phyloP scores from a whole-genome alignment of 1,139 yeast genomes.

The Candida sp. region DNA sequence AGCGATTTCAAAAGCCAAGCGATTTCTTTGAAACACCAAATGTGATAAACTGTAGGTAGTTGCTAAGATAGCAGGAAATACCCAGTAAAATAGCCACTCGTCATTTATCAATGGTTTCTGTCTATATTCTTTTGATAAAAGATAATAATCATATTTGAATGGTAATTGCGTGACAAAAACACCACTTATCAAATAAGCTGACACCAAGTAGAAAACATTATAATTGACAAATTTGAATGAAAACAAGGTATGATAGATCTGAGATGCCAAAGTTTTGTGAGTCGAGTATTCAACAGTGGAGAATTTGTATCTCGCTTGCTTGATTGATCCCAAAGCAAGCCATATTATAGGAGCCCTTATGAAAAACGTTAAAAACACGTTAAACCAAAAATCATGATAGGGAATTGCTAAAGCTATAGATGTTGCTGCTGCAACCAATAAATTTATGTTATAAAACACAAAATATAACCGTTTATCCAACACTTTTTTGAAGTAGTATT shows the following conservation, averaged over 20 bases:
- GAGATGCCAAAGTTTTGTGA: conserved; percentile 48
- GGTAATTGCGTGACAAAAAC: conserved; percentile 27
- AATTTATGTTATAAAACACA: conserved; percentile 26
- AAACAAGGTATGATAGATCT: conserved; percentile 43
- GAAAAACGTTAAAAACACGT: conserved; percentile 19
- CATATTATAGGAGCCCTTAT: conserved; percentile 32
- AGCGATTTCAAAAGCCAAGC: conserved; percentile 50
- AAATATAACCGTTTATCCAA: conserved; percentile 32
- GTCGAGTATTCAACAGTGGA: conserved; percentile 50
- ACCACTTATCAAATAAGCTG: conserved; percentile 30
- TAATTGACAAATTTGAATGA: conserved; percentile 36
- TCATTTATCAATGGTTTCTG: conserved; percentile 61
- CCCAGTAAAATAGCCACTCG: conserved; percentile 53
- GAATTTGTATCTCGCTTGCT: conserved; percentile 46
- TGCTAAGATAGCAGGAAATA: conserved; percentile 35
- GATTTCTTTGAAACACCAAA: conserved; percentile 56
- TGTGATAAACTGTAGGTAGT: conserved; percentile 52
- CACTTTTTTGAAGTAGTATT: conserved; percentile 28
- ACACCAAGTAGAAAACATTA: conserved; percentile 32
- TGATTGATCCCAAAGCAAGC: conserved; percentile 31
- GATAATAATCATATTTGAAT: conserved; percentile 24
- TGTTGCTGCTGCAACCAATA: conserved; percentile 22
- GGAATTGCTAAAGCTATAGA: conserved; percentile 25
- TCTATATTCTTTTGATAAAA: conserved; percentile 44
- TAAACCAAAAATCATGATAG: conserved; percentile 29